These are phyloP conservation scores for Cladorrhinum samala DNA, from an alignment of 495 filamentous ascomycete genomes.

Conservation along the genomic window DNA sequence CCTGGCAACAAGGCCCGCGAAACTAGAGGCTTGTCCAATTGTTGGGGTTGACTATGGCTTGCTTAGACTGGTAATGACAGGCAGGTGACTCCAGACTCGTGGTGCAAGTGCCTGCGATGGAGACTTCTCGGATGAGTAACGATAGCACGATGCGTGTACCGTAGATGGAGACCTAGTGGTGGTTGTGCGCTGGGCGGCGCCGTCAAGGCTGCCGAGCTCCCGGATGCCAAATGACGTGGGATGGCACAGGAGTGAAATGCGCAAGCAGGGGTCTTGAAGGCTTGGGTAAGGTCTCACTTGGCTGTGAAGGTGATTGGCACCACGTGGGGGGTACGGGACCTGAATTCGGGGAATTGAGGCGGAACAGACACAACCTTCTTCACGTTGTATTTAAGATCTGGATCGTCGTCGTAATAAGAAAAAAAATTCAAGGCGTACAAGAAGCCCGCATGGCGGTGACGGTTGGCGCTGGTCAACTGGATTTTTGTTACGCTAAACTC, in stretches of 20 bases:
- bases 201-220: neutral
- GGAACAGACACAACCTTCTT: neutral
- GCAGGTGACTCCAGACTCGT: too few relatives aligned
- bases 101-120: too few relatives aligned
- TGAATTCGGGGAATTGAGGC: neutral
- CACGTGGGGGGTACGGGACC: constrained; percentile 1
- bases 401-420: neutral
- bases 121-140: too few relatives aligned
- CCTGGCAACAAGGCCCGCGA: neutral
- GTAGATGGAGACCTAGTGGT: too few relatives aligned
- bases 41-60: neutral
- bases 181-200: neutral
- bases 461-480: too few relatives aligned
- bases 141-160: too few relatives aligned
- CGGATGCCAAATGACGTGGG: neutral
- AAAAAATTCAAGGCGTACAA: neutral
- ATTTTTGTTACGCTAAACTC: too few relatives aligned
- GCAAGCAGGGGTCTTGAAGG: constrained; percentile 1
- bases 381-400: too few relatives aligned
- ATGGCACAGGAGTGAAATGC: neutral
- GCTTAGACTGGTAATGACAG: neutral
- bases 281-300: neutral
- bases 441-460: too few relatives aligned
- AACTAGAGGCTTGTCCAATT: neutral
- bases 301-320: constrained; percentile 1